Percentiles rank a stretch among this genome's conserved stretches.
phyloP scores from a whole-genome alignment of 768 basidiomycete species.

The Obba rivulosa region DNA sequence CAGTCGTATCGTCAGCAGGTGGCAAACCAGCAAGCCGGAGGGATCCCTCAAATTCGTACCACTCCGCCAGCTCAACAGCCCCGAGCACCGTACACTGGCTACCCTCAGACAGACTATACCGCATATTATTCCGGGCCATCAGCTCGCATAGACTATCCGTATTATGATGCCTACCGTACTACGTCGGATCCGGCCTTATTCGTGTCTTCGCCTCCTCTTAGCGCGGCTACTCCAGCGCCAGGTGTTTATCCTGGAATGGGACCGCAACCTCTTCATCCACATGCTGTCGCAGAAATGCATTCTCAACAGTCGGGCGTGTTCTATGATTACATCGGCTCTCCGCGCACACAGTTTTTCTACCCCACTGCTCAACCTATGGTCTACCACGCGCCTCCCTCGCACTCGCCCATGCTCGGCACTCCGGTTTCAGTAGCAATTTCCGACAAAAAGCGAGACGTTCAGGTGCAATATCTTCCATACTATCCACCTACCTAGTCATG shows the following conservation, averaged over 20 bases:
- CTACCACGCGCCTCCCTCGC: conserved; percentile 47
- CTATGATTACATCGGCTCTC: conserved; percentile 50
- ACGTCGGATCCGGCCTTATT: conserved; percentile 48
- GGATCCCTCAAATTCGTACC: conserved; percentile 34
- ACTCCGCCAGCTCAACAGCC: conserved; percentile 38
- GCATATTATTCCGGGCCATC: conserved; percentile 52
- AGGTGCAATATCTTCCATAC: conserved; percentile 31
- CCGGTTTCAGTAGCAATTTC: conserved; percentile 39
- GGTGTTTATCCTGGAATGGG: conserved; percentile 45
- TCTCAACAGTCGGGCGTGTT: conserved; percentile 49
- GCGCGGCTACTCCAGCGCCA: conserved; percentile 34
- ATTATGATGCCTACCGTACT: conserved; percentile 45
- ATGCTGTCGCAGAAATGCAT: conserved; percentile 33
- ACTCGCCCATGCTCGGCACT: conserved; percentile 49
- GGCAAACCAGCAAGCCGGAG: conserved; percentile 23
- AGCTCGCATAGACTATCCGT: conserved; percentile 48
- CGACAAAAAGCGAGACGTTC: conserved; percentile 55
- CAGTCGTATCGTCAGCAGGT: conserved; percentile 32
- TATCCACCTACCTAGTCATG: background rate
- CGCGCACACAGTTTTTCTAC: conserved; percentile 57
- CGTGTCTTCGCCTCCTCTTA: conserved; percentile 40
- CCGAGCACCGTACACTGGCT: conserved; percentile 43
- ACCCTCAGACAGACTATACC: conserved; percentile 53
- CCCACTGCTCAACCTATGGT: conserved; percentile 49
- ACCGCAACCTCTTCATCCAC: conserved; percentile 38